phyloP scores from a whole-genome alignment of 345 rosid species.

The Rhodomyrtus tomentosa region DNA sequence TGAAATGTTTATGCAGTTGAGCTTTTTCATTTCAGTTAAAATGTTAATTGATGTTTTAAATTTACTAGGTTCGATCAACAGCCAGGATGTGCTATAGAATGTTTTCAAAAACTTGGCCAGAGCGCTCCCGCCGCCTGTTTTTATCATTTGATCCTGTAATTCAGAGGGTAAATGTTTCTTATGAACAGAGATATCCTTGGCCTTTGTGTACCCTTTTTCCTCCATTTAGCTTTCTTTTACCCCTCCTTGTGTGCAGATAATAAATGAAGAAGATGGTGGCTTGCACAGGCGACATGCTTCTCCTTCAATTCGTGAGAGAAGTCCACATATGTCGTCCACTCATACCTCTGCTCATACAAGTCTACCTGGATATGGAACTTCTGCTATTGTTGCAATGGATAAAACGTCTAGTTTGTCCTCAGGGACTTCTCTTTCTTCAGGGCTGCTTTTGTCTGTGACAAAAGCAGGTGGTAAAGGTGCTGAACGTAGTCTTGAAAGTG shows the following conservation, averaged over 20 bases:
- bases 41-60: background rate
- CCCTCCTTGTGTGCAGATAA: constrained; percentile 27
- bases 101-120: constrained; percentile 99
- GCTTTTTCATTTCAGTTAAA: background rate
- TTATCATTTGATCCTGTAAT: constrained; percentile 89
- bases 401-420: constrained; percentile 69
- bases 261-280: constrained; percentile 96
- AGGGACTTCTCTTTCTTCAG: constrained; percentile 66
- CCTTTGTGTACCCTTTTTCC: background rate
- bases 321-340: constrained; percentile 40
- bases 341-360: constrained; percentile 46
- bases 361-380: constrained; percentile 88
- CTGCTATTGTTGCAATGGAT: constrained; percentile 98
- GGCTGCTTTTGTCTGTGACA: constrained; percentile 63
- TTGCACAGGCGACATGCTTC: constrained; percentile 94
- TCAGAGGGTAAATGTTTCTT: constrained; percentile 61
- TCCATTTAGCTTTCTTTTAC: background rate
- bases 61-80: constrained; percentile 73
- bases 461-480: constrained; percentile 57
- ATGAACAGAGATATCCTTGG: background rate
- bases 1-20: background rate
- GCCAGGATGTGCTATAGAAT: constrained; percentile 98
- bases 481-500: constrained; percentile 94
- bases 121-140: constrained; percentile 89
- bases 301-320: constrained; percentile 89